Evolutionary conservation across 2,329 filamentous ascomycete species (phyloP), one percentile per base, ranked within the genome.

Genomic region (Trichoderma atrobrunneum): DNA sequence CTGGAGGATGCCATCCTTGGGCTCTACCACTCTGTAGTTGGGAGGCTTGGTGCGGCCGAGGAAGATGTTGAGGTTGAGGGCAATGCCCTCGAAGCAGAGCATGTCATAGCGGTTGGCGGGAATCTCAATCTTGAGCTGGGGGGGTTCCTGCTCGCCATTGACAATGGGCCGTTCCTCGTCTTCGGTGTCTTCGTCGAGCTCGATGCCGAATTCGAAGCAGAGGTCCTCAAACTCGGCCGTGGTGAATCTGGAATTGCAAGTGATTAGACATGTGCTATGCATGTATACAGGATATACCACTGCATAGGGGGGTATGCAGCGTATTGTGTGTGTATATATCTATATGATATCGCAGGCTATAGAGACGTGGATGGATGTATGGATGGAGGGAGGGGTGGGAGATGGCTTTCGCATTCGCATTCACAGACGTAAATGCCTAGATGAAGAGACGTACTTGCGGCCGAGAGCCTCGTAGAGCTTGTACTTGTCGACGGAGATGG

Each of bases 171-270:
- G 87, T 75, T 93, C 90, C 72, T 89, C 87, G 78, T 93, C 87
- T 76, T 93, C 92, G 64, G 93, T 96, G 82, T 99, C 96, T 85
- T 98, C 95, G 85, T 99, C 96, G 77, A 99, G 89, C 84, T 99
- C 96, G 80, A 99, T 97, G 73, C 95, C 95, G 80, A 97, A 99
- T 79, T 99, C 95, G 88, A 99, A 99, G 84, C 96, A 98, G 77
- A 99, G 87, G 80, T 97, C 93, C 83, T 99, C 96, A 80, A 99
- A 99, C 80, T 97, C 93, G 78, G 97, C 90, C 75, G 93, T 96
- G 70, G 95, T 97, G 83, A 93, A 95, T 76, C 92, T 95, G 73
- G 12, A 39, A 26, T 7, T 56, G 43, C 54, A 61, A 24, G 11
- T n/a, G 18, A 6, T 32, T 60, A 51, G 43, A 14, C 16, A 7